Conservation (phyloP, 2,329 filamentous ascomycete species). For the Neurospora crassa region DNA sequence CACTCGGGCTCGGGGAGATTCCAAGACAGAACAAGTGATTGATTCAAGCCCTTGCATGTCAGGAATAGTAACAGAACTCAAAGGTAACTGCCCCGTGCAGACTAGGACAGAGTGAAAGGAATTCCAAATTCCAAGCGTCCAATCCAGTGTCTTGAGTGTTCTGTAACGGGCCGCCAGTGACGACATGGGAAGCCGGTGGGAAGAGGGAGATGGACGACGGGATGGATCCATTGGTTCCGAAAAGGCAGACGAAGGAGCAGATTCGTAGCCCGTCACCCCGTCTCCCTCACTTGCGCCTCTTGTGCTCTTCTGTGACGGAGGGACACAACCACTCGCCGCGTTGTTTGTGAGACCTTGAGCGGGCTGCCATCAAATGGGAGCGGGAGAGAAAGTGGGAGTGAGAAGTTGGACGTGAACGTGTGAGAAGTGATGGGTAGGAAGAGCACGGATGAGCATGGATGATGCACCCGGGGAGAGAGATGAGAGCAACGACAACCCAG, state of each 20-base stretch:
- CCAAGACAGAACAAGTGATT: not conserved
- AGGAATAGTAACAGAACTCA: not conserved
- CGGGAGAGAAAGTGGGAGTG: not conserved
- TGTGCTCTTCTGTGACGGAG: not conserved
- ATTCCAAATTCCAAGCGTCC: not conserved
- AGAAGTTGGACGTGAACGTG: not conserved
- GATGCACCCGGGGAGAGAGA: not conserved
- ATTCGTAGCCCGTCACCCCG: not conserved
- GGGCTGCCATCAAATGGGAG: not conserved
- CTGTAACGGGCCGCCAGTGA: not conserved
- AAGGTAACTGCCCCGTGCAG: not conserved
- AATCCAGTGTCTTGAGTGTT: not conserved
- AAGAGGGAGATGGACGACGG: not conserved
- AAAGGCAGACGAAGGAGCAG: not conserved
- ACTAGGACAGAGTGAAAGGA: not conserved
- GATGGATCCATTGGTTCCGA: not conserved
- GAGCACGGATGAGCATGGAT: not conserved
- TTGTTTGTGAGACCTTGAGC: not conserved
- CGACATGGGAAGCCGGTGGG: not conserved
- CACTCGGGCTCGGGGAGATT: not conserved
- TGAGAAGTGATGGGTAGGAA: not conserved
- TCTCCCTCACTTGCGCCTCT: not conserved
- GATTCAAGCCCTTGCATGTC: not conserved
- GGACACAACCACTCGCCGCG: not conserved
- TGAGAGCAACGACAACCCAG: not conserved